Percentiles rank a stretch among this genome's conserved stretches.
These are phyloP conservation scores for Manihot esculenta DNA, from an alignment of 441 rosid genomes.

Conservation along the genomic window DNA sequence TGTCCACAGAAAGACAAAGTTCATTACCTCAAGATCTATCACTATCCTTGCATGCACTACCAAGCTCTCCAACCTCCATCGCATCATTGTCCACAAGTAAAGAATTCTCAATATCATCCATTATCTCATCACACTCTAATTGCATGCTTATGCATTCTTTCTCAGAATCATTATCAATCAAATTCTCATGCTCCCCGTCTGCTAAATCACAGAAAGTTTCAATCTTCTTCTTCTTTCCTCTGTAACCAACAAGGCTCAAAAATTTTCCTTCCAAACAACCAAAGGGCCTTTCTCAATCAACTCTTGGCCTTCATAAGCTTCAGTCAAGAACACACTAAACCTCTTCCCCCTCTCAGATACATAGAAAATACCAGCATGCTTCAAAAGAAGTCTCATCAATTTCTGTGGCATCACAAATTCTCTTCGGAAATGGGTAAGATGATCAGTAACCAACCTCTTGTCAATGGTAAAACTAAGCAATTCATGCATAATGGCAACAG, in stretches of 20 bases:
- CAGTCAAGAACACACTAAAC: constrained; percentile 81
- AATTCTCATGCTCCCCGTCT: constrained; percentile 44
- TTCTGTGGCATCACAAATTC: constrained; percentile 88
- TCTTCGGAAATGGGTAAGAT: constrained; percentile 71
- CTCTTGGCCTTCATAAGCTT: constrained; percentile 67
- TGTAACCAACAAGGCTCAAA: constrained; percentile 56
- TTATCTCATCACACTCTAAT: constrained; percentile 35
- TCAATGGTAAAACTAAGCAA: constrained; percentile 79
- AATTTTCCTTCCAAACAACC: constrained; percentile 79
- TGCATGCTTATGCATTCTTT: constrained; percentile 30
- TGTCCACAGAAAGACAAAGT: no score
- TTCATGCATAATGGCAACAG: constrained; percentile 85
- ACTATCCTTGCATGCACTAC: constrained; percentile 30
- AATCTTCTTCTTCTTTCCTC: constrained; percentile 70
- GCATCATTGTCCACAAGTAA: constrained; percentile 31
- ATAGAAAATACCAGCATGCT: constrained; percentile 84
- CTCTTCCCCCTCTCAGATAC: constrained; percentile 93
- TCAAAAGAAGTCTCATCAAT: constrained; percentile 84
- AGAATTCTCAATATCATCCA: constrained; percentile 34
- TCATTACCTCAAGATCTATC: constrained; percentile 29
- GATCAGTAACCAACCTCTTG: constrained; percentile 86
- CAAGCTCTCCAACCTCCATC: constrained; percentile 51
- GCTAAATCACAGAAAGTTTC: constrained; percentile 51
- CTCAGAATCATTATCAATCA: constrained; percentile 36
- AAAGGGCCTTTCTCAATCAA: constrained; percentile 63